A percentile compares a stretch with the other conserved stretches of the same genome.
phyloP scores from a whole-genome alignment of 2,329 filamentous ascomycete species.

The Rhynchosporium agropyri region DNA sequence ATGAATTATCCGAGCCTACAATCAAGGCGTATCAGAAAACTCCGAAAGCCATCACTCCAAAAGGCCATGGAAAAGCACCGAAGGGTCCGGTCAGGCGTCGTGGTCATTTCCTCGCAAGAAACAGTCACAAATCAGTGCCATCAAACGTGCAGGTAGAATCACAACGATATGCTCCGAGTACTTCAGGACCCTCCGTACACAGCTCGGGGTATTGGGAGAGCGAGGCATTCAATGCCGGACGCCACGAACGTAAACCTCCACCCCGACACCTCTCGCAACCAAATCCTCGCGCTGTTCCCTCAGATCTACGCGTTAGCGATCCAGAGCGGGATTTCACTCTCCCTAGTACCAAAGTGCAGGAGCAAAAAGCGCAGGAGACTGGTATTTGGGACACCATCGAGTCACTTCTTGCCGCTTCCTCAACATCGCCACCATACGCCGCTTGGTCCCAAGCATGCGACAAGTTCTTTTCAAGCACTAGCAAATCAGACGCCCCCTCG shows the following conservation, averaged over 20 bases:
- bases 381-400: not conserved
- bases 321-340: too few species aligned
- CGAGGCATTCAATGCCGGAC: not conserved
- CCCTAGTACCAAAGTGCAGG: too few species aligned
- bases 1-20: not conserved
- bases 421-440: not conserved
- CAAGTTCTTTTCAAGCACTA: not conserved
- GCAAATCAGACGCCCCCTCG: not conserved
- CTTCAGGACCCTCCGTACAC: not conserved
- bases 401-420: not conserved
- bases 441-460: not conserved
- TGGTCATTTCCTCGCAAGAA: too few species aligned
- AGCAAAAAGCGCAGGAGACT: not conserved
- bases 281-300: not conserved
- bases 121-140: too few species aligned
- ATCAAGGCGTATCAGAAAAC: not conserved
- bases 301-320: not conserved
- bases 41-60: not conserved
- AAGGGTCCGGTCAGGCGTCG: too few species aligned
- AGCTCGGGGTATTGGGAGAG: not conserved
- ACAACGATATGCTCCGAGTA: not conserved
- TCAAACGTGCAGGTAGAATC: too few species aligned
- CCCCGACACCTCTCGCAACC: not conserved
- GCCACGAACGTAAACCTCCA: not conserved
- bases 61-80: not conserved